phyloP scores from a whole-genome alignment of 1,284 basidiomycete genomes.

The Ganoderma leucocontextum region DNA sequence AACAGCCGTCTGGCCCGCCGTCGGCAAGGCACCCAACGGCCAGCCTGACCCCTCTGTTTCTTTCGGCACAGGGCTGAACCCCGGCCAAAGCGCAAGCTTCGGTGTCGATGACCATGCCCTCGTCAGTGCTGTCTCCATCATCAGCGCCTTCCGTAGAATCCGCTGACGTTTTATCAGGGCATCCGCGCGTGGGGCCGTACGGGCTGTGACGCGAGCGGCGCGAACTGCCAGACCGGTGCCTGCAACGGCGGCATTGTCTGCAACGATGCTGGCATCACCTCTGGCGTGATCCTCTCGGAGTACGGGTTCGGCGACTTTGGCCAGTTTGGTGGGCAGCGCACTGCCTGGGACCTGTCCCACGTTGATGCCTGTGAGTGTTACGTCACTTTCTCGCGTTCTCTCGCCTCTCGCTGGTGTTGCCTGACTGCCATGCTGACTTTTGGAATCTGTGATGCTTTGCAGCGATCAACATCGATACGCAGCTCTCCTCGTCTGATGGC shows the following conservation, averaged over 20 bases:
- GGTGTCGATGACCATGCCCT: slow-evolving; percentile 4
- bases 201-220: slow-evolving; percentile 5
- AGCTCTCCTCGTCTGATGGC: slow-evolving; percentile 4
- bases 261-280: slow-evolving; percentile 12
- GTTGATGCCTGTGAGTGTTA: slow-evolving; percentile 5
- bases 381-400: not conserved
- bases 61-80: not conserved
- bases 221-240: slow-evolving; percentile 5
- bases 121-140: not conserved
- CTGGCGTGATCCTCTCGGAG: slow-evolving; percentile 7
- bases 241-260: slow-evolving; percentile 11
- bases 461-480: slow-evolving; percentile 11
- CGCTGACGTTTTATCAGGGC: slow-evolving; percentile 4
- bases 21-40: slow-evolving; percentile 6
- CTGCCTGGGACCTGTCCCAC: slow-evolving; percentile 4
- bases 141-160: not conserved
- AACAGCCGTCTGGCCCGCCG: slow-evolving; percentile 7
- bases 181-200: slow-evolving; percentile 12
- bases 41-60: slow-evolving; percentile 8
- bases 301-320: slow-evolving; percentile 7
- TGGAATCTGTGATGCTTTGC: not conserved
- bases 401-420: not conserved
- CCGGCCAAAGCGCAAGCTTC: slow-evolving; percentile 11
- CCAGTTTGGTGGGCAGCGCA: slow-evolving; percentile 6
- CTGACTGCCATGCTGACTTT: not conserved